A percentile compares a stretch with the other conserved stretches of the same genome.
phyloP scores from a whole-genome alignment of 345 rosid species.

The Pugionium cornutum region DNA sequence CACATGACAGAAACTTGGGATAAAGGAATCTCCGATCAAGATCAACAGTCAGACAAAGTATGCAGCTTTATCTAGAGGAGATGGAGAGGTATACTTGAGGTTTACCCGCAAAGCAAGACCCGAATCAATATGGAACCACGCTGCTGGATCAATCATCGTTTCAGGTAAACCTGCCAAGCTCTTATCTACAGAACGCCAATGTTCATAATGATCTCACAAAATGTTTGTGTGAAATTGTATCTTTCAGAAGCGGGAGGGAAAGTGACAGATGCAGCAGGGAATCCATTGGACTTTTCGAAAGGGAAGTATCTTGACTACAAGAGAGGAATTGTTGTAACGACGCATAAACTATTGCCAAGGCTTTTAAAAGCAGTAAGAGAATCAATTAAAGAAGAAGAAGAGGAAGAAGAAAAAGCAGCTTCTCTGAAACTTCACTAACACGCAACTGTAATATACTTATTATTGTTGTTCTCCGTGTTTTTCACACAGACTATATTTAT shows the following conservation, averaged over 20 bases:
- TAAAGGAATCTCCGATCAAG: conserved; percentile 82
- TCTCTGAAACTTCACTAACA: conserved; percentile 40
- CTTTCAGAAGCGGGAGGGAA: conserved; percentile 83
- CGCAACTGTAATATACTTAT: conserved; percentile 34
- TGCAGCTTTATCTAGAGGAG: conserved; percentile 89
- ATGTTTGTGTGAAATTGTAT: conserved; percentile 5
- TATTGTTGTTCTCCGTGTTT: conserved; percentile 25
- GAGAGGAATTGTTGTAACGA: conserved; percentile 76
- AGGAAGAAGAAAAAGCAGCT: conserved; percentile 13
- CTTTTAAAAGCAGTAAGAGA: conserved; percentile 76
- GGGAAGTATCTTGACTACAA: conserved; percentile 71
- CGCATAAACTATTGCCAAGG: conserved; percentile 75
- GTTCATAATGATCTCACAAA: conserved; percentile 1
- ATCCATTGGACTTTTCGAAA: conserved; percentile 72
- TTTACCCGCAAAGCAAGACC: conserved; percentile 77
- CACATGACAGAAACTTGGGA: conserved; percentile 70
- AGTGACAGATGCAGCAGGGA: conserved; percentile 70
- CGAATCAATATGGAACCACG: conserved; percentile 98
- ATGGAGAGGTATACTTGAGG: conserved; percentile 88
- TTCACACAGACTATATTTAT: conserved; percentile 1
- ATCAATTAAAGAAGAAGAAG: conserved; percentile 48
- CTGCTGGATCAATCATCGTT: conserved; percentile 85
- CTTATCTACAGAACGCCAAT: conserved; percentile 5
- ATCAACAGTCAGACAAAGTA: conserved; percentile 95
- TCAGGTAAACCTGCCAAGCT: conserved; percentile 49